Conservation (phyloP, 768 basidiomycete genomes). For the Pleurotus djamor region DNA sequence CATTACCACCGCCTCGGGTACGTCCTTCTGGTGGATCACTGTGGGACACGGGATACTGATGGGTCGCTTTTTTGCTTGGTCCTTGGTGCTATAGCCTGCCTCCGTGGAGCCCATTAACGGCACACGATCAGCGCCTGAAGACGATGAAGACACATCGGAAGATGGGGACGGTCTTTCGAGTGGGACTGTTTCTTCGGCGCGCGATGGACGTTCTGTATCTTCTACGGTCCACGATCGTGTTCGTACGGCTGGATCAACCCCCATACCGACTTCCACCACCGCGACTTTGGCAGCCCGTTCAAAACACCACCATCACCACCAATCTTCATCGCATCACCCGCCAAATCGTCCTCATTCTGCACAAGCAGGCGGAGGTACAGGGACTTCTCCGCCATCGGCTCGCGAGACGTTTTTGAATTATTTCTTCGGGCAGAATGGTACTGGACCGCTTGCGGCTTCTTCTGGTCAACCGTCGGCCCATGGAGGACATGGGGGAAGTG, state of each 20-base stretch:
- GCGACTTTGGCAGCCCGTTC: background rate
- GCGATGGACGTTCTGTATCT: slow-evolving; percentile 69
- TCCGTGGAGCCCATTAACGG: slow-evolving; percentile 65
- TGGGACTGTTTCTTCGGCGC: slow-evolving; percentile 45
- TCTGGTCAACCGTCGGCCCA: slow-evolving; percentile 20
- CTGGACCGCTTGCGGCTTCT: slow-evolving; percentile 65
- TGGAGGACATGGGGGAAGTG: slow-evolving; percentile 29
- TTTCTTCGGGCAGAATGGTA: slow-evolving; percentile 92
- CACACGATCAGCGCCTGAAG: slow-evolving; percentile 48
- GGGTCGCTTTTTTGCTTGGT: background rate
- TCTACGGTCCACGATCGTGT: slow-evolving; percentile 76
- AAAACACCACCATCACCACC: slow-evolving; percentile 12
- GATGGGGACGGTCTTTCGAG: slow-evolving; percentile 38
- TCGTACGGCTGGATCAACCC: slow-evolving; percentile 33
- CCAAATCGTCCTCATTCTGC: slow-evolving; percentile 12
- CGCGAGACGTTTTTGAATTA: slow-evolving; percentile 95
- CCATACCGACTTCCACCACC: slow-evolving; percentile 24
- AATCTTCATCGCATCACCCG: slow-evolving; percentile 18
- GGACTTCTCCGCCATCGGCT: slow-evolving; percentile 49
- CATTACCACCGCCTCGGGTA: slow-evolving; percentile 48
- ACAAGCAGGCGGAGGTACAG: slow-evolving; percentile 2
- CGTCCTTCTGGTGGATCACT: slow-evolving; percentile 18
- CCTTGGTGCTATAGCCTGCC: slow-evolving; percentile 41
- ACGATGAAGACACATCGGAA: slow-evolving; percentile 62
- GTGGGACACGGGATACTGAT: too few species aligned